A percentile compares a stretch with the other conserved stretches of the same genome.
Evolutionary conservation across 257 asterid species (phyloP).

Genomic region (Nemophila menziesii): DNA sequence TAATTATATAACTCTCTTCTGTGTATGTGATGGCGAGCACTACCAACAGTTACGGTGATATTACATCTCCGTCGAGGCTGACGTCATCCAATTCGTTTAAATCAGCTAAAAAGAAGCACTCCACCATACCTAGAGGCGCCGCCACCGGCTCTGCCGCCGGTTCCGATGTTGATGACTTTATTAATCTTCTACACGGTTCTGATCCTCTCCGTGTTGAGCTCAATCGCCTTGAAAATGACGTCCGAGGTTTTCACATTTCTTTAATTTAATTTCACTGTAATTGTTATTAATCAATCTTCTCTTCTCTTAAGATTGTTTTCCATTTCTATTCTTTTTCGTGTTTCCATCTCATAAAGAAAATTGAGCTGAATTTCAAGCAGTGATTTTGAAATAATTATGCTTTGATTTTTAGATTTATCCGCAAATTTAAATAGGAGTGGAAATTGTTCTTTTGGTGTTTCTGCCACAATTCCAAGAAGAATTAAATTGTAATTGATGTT

Average conservation of each 20-base stretch:
- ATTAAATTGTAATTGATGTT: too few relatives aligned
- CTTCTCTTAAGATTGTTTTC: background rate
- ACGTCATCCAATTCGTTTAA: slow-evolving; percentile 36
- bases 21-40: slow-evolving; percentile 2
- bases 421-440: too few relatives aligned
- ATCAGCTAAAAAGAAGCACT: slow-evolving; percentile 33
- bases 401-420: too few relatives aligned
- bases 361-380: too few relatives aligned
- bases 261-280: background rate
- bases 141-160: slow-evolving; percentile 45
- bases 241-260: slow-evolving; percentile 39
- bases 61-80: slow-evolving; percentile 25
- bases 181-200: slow-evolving; percentile 63
- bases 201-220: slow-evolving; percentile 85
- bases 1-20: background rate
- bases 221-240: slow-evolving; percentile 75
- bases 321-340: slow-evolving; percentile 4
- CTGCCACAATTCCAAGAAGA: too few relatives aligned
- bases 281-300: slow-evolving; percentile 3
- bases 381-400: too few relatives aligned
- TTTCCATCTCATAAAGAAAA: background rate
- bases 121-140: slow-evolving; percentile 24
- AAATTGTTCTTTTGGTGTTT: too few relatives aligned
- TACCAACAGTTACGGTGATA: slow-evolving; percentile 29
- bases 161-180: slow-evolving; percentile 48